phyloP scores from a whole-genome alignment of 495 filamentous ascomycete genomes.

The Neurospora sp. region DNA sequence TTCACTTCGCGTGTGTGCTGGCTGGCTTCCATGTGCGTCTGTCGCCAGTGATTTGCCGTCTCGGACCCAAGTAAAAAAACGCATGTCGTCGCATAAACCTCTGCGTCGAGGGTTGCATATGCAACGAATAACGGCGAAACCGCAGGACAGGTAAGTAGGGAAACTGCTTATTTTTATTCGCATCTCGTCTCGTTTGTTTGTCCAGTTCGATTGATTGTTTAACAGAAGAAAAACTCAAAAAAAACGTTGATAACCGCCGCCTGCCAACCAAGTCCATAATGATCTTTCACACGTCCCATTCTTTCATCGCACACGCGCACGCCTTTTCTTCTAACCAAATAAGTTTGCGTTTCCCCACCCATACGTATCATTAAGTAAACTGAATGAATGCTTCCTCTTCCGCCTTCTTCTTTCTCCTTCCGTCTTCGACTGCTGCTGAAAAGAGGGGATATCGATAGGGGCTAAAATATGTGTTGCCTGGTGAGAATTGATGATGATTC shows the following conservation, averaged over 20 bases:
- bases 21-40: not conserved
- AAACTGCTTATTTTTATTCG: not conserved
- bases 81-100: not conserved
- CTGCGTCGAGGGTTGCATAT: not conserved
- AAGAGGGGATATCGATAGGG: not conserved
- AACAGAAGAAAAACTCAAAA: not conserved
- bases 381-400: not conserved
- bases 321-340: not conserved
- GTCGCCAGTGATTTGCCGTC: not conserved
- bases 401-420: not conserved
- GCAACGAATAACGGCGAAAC: too few relatives aligned
- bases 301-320: not conserved
- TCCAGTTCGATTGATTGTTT: not conserved
- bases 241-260: not conserved
- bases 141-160: not conserved
- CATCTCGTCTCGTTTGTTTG: not conserved
- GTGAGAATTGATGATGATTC: not conserved
- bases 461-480: not conserved
- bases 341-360: not conserved
- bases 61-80: not conserved
- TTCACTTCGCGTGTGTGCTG: not conserved
- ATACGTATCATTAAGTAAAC: not conserved
- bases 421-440: not conserved
- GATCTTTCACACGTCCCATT: not conserved
- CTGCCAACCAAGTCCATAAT: not conserved